A percentile compares a stretch with the other conserved stretches of the same genome.
phyloP scores from a whole-genome alignment of 371 early-diverging fungal species.

The Syncephalastrum racemosum region DNA sequence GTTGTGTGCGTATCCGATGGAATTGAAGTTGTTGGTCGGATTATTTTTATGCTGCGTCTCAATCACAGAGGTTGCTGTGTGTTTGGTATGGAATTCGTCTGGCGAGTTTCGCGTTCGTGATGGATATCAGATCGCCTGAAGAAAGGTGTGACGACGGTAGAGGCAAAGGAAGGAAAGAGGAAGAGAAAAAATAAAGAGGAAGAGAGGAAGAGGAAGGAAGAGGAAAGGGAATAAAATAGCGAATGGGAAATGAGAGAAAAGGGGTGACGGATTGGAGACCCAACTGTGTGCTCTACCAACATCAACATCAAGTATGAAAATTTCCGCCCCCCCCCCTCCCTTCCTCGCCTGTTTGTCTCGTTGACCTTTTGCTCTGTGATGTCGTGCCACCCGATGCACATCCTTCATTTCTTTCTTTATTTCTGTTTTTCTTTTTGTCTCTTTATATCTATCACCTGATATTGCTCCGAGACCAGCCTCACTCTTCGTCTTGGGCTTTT shows the following conservation, averaged over 20 bases:
- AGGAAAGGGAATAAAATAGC: conserved; percentile 9
- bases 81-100: too few relatives aligned
- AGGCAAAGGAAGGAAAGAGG: conserved; percentile 11
- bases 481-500: too few relatives aligned
- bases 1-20: conserved; percentile 2
- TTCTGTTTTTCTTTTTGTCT: conserved; percentile 1
- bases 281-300: conserved; percentile 10
- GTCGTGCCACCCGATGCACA: too few relatives aligned
- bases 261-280: conserved; percentile 18
- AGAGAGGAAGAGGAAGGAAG: conserved; percentile 12
- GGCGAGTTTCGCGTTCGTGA: conserved; percentile 1
- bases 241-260: not conserved
- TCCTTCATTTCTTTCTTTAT: conserved; percentile 1
- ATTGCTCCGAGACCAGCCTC: too few relatives aligned
- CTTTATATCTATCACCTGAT: conserved; percentile 1
- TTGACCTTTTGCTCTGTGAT: too few relatives aligned
- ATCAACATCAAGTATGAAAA: conserved; percentile 11
- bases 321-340: conserved; percentile 17
- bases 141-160: not conserved
- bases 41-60: conserved; percentile 2
- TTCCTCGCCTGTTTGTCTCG: conserved; percentile 3
- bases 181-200: conserved; percentile 7
- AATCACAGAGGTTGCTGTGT: not conserved
- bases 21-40: not conserved
- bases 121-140: not conserved